Conservation (phyloP, 1,139 yeast species). For the Sugiyamaella grinbergsii region DNA sequence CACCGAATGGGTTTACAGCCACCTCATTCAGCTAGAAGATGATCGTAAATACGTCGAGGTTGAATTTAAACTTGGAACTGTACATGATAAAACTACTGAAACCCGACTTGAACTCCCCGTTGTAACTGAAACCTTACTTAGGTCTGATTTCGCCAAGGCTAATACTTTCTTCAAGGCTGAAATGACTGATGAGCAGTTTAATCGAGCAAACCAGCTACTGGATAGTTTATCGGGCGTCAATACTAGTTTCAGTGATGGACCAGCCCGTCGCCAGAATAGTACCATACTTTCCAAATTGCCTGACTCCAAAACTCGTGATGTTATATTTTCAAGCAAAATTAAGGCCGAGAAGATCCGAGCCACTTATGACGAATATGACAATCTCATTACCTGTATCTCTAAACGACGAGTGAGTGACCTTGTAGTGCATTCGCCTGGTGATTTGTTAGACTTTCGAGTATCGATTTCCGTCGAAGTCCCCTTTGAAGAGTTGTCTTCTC, state of each 20-base stretch:
- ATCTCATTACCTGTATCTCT: constrained; percentile 62
- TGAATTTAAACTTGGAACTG: constrained; percentile 79
- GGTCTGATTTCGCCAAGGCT: constrained; percentile 54
- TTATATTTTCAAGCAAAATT: constrained; percentile 24
- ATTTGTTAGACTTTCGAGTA: constrained; percentile 73
- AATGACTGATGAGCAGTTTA: constrained; percentile 67
- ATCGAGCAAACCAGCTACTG: constrained; percentile 58
- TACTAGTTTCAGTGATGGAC: constrained; percentile 6
- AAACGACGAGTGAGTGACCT: constrained; percentile 73
- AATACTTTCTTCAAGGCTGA: constrained; percentile 69
- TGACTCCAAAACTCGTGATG: constrained; percentile 30
- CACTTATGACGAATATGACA: constrained; percentile 36
- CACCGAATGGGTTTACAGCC: constrained; percentile 88
- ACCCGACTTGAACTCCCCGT: constrained; percentile 69
- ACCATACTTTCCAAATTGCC: constrained; percentile 16
- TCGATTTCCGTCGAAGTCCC: constrained; percentile 80
- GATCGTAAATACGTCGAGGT: constrained; percentile 68
- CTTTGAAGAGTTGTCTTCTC: constrained; percentile 24
- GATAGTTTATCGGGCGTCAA: constrained; percentile 46
- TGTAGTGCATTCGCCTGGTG: constrained; percentile 72
- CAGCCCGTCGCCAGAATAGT: constrained; percentile 10
- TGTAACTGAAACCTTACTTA: constrained; percentile 71
- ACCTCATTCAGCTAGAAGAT: constrained; percentile 62
- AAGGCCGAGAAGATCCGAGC: constrained; percentile 46
- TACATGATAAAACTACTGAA: constrained; percentile 67